These are phyloP conservation scores for Themeda triandra DNA, from an alignment of 176 grass and related monocot genomes.

Conservation along the genomic window DNA sequence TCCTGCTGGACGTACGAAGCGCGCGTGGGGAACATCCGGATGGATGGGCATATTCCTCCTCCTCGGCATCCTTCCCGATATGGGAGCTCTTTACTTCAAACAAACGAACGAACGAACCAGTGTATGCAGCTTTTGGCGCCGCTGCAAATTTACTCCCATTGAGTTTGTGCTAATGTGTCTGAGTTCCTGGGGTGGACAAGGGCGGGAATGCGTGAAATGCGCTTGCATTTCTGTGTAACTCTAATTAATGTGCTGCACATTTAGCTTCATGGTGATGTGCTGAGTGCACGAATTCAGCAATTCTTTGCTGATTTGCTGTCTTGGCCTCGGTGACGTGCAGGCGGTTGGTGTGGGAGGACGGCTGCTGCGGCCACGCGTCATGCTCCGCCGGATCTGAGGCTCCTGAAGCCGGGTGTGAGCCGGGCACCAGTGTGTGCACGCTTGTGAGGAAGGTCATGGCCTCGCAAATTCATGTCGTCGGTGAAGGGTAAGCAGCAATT, in stretches of 20 bases:
- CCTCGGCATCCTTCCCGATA: conserved; percentile 25
- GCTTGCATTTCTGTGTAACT: background rate
- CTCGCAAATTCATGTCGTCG: conserved; percentile 60
- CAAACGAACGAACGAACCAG: background rate
- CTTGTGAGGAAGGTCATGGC: conserved; percentile 67
- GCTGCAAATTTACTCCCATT: conserved; percentile 21
- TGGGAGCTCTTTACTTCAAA: background rate
- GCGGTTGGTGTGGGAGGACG: conserved; percentile 87
- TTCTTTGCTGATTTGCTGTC: conserved; percentile 7
- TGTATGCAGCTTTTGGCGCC: background rate
- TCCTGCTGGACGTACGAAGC: background rate
- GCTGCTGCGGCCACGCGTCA: conserved; percentile 48
- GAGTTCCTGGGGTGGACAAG: background rate
- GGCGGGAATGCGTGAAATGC: background rate
- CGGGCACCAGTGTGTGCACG: conserved; percentile 20
- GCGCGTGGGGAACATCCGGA: conserved; percentile 35
- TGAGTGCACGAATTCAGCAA: background rate
- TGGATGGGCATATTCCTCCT: conserved; percentile 26
- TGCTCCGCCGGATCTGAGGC: conserved; percentile 34
- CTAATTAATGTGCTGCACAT: background rate
- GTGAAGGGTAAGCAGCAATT: conserved; percentile 60
- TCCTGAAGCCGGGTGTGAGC: conserved; percentile 31
- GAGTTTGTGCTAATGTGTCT: background rate
- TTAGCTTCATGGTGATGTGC: background rate
- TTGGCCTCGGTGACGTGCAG: conserved; percentile 42